phyloP scores from a whole-genome alignment of 78 protist genomes.

The Diacronema lutheri region DNA sequence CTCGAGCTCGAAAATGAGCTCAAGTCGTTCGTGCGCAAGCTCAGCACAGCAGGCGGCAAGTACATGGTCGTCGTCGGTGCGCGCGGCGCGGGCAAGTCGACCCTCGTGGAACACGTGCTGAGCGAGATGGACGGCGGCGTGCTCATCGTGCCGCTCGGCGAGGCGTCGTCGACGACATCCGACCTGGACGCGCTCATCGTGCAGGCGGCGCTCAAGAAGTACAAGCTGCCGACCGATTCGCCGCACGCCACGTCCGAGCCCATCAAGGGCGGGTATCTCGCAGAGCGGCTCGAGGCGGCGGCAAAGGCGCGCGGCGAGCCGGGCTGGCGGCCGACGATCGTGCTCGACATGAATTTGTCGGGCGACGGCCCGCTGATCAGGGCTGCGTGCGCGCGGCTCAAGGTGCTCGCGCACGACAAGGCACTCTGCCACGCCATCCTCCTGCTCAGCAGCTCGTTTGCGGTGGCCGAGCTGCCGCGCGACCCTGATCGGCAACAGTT shows the following conservation, averaged over 20 bases:
- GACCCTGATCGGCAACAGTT: neutral
- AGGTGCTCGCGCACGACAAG: neutral
- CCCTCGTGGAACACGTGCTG: neutral
- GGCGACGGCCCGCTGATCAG: neutral
- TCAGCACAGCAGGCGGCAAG: neutral
- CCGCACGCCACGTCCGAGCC: too few species aligned
- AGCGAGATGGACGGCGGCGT: neutral
- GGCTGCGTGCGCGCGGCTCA: neutral
- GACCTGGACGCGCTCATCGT: neutral
- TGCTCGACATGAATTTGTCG: neutral
- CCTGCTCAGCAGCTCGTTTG: neutral
- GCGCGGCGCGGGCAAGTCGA: too few species aligned
- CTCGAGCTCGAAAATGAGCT: neutral
- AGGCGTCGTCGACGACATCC: neutral
- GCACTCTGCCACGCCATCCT: neutral
- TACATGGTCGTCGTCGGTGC: neutral
- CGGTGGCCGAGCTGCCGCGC: neutral
- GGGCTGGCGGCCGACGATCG: constrained; percentile 14
- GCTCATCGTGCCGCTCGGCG: neutral
- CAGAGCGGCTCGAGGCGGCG: neutral
- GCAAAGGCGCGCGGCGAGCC: neutral
- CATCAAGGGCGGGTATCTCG: neutral
- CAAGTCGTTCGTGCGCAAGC: neutral
- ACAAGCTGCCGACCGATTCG: too few species aligned
- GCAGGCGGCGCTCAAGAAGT: too few species aligned